These are phyloP conservation scores for Lantana camara DNA, from an alignment of 257 asterid species.

Conservation along the genomic window DNA sequence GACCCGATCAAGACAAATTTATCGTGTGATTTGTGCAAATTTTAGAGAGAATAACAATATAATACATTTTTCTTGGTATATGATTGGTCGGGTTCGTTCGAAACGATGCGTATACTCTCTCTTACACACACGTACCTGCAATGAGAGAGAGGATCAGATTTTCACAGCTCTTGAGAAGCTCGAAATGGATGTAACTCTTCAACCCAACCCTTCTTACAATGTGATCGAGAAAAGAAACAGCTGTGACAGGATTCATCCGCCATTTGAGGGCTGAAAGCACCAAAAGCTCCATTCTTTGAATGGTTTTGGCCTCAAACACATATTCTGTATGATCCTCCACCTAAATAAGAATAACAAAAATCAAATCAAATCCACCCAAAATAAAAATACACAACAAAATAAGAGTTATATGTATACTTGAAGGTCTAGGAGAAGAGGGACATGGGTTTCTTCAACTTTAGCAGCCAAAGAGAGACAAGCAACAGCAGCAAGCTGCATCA, in stretches of 20 bases:
- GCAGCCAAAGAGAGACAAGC: conserved; percentile 79
- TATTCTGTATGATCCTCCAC: conserved; percentile 53
- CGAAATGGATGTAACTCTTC: conserved; percentile 50
- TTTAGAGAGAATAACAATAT: too few species aligned
- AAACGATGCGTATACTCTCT: not conserved
- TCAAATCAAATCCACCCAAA: not conserved
- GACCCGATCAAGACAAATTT: too few species aligned
- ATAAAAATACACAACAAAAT: not conserved
- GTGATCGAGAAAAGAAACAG: conserved; percentile 67
- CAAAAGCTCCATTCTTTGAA: conserved; percentile 76
- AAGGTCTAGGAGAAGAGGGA: conserved; percentile 69
- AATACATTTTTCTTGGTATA: too few species aligned
- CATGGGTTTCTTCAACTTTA: conserved; percentile 69
- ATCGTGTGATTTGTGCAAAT: too few species aligned
- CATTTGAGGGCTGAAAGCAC: conserved; percentile 63
- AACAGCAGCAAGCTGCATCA: conserved; percentile 64
- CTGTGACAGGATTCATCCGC: conserved; percentile 87
- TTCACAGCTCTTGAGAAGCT: conserved; percentile 54
- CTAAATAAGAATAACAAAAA: conserved; percentile 21
- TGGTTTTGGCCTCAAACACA: conserved; percentile 70
- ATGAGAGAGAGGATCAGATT: conserved; percentile 50
- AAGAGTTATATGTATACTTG: conserved; percentile 41
- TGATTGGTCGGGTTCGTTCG: too few species aligned
- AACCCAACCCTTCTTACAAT: conserved; percentile 55
- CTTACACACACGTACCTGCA: conserved; percentile 37